Evolutionary conservation across 2,329 filamentous ascomycete genomes (phyloP).

Genomic region (Epichloe coenophiala): DNA sequence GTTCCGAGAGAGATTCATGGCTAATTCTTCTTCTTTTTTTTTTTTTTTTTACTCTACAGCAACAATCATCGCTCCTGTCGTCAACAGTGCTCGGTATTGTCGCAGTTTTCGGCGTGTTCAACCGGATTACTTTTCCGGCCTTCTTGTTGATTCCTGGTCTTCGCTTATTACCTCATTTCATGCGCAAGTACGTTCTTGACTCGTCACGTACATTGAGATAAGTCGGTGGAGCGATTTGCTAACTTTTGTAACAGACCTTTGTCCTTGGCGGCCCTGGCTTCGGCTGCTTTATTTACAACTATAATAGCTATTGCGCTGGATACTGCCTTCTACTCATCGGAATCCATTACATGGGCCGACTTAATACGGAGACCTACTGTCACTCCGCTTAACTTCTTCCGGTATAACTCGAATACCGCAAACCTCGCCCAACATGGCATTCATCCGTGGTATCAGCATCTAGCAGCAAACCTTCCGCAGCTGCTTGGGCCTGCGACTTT

Average conservation of each 20-base stretch:
- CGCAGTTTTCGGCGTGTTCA: conserved; percentile 78
- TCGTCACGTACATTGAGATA: not conserved
- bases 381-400: conserved; percentile 64
- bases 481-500: conserved; percentile 57
- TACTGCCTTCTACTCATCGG: conserved; percentile 65
- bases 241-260: conserved; percentile 31
- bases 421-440: conserved; percentile 66
- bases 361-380: conserved; percentile 54
- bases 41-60: conserved; percentile 26
- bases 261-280: conserved; percentile 48
- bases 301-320: conserved; percentile 67
- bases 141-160: conserved; percentile 77
- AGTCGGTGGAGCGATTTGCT: conserved; percentile 3
- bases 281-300: conserved; percentile 54
- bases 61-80: conserved; percentile 62
- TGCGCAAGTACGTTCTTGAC: conserved; percentile 50
- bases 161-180: conserved; percentile 73
- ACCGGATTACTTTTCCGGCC: conserved; percentile 92
- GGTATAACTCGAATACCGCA: conserved; percentile 56
- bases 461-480: conserved; percentile 54
- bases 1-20: conserved; percentile 12
- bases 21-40: conserved; percentile 1
- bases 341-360: conserved; percentile 50
- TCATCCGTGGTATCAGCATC: conserved; percentile 67
- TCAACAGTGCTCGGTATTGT: conserved; percentile 70